Base-by-base conservation (phyloP, 495 filamentous ascomycete species). In the Podospora sp. region DNA sequence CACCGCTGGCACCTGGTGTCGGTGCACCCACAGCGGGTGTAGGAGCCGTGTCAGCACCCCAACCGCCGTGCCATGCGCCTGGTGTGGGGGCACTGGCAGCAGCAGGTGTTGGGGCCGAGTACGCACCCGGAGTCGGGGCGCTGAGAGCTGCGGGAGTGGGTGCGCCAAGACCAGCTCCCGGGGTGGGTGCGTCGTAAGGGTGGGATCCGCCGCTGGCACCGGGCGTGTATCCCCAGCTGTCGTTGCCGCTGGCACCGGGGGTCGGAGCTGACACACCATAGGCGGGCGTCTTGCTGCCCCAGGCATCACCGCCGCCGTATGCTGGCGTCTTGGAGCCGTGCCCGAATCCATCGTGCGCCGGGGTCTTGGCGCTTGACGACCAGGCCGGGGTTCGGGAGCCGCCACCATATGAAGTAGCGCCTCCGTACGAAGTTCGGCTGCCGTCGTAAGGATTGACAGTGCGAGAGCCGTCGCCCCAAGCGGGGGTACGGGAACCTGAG, bases 371-470 rank as follows among this genome's bases (percentile, higher is more conserved):
- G 33, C 83, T 78, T 0, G 82, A 84, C 16, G 81, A 80, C 76
- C 82, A 85, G n/a, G 80, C 84, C 21, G 79, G 83, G 6, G 83
- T 84, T 59, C 83, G 81, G 12, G 76, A 75, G 36, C 83, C 81
- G 4, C 78, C 77, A 11, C 83, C 89, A 62, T 91, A 83, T 85
- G 94, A 66, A 80, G 85, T 77, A 9, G 75, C 73, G 57, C 75
- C 75, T 20, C 85, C 89, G 61, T 91, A 83, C 86, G 94, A 63
- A 81, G 85, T 95, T 36, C 91, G 87, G 71, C 81, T 90, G 59
- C 92, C 93, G 73, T 94, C 92, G 73, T 92, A 92, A 2, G 89
- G 87, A 63, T 92, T 92, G 24, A 87, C 86, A n/a, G 90, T 93
- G 65, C 87, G 88, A 7, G 85, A 90, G 57, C 88, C 87, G 68